These are phyloP conservation scores for Xylaria flabelliformis DNA, from an alignment of 495 filamentous ascomycete genomes.

Conservation along the genomic window DNA sequence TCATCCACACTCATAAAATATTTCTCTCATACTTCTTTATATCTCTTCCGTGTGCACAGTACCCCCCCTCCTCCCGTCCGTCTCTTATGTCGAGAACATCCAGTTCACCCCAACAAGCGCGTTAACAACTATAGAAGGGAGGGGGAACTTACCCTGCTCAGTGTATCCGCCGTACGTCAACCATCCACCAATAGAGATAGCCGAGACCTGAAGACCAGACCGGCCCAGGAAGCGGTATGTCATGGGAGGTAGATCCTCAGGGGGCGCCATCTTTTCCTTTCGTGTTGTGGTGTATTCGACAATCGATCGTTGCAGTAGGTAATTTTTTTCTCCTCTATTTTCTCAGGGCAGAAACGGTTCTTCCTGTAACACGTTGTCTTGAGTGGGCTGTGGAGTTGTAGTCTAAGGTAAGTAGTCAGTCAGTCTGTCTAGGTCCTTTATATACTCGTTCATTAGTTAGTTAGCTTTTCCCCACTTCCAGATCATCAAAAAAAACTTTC, in stretches of 20 bases:
- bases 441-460: conserved; percentile 2
- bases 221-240: conserved; percentile 76
- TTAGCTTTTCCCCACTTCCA: neutral
- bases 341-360: neutral
- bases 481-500: neutral
- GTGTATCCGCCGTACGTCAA: conserved; percentile 81
- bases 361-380: neutral
- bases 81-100: neutral
- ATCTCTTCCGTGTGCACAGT: too few species aligned
- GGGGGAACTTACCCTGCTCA: conserved; percentile 60
- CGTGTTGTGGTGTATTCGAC: neutral
- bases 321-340: neutral
- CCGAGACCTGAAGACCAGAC: conserved; percentile 77
- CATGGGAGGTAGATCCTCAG: conserved; percentile 65
- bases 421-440: neutral
- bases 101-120: neutral
- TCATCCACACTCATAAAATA: neutral
- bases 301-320: neutral
- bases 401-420: too few species aligned
- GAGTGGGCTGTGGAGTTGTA: neutral
- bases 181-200: conserved; percentile 76
- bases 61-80: conserved; percentile 6
- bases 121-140: neutral
- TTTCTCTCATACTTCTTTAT: too few species aligned
- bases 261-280: conserved; percentile 48